Percentiles rank a stretch among this genome's conserved stretches.
phyloP scores from a whole-genome alignment of 1,139 yeast species.

The Ogataea hybrid region DNA sequence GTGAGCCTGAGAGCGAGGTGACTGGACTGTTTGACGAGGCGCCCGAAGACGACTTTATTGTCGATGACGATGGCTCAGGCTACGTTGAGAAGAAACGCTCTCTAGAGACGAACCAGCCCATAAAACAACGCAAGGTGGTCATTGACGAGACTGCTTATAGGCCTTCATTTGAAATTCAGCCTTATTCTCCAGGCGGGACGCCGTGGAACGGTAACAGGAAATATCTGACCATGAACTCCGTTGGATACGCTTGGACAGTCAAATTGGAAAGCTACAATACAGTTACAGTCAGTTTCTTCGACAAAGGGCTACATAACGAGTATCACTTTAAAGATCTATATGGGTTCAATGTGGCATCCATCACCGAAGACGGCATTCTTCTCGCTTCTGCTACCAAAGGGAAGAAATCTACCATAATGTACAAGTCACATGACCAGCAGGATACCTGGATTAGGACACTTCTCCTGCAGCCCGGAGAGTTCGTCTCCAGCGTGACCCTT shows the following conservation, averaged over 20 bases:
- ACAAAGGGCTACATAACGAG: conserved; percentile 72
- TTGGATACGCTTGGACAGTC: conserved; percentile 84
- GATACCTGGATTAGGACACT: conserved; percentile 43
- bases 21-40: conserved; percentile 25
- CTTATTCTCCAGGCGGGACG: conserved; percentile 73
- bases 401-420: conserved; percentile 34
- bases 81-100: conserved; percentile 34
- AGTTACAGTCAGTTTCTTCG: conserved; percentile 84
- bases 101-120: conserved; percentile 1
- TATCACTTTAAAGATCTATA: conserved; percentile 81
- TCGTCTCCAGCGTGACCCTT: conserved; percentile 50
- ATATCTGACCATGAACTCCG: conserved; percentile 74
- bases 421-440: conserved; percentile 39
- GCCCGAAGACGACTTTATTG: conserved; percentile 46
- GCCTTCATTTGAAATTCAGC: conserved; percentile 29
- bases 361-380: conserved; percentile 64
- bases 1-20: conserved; percentile 19
- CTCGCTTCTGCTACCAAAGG: conserved; percentile 43
- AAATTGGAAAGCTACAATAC: conserved; percentile 59
- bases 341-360: conserved; percentile 71
- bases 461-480: conserved; percentile 40
- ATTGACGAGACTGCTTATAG: background rate
- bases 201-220: conserved; percentile 75
- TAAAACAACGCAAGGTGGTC: conserved; percentile 13
- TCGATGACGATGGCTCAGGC: conserved; percentile 57